Conservation (phyloP, 345 rosid species). For the Pseudoturritis turrita region DNA sequence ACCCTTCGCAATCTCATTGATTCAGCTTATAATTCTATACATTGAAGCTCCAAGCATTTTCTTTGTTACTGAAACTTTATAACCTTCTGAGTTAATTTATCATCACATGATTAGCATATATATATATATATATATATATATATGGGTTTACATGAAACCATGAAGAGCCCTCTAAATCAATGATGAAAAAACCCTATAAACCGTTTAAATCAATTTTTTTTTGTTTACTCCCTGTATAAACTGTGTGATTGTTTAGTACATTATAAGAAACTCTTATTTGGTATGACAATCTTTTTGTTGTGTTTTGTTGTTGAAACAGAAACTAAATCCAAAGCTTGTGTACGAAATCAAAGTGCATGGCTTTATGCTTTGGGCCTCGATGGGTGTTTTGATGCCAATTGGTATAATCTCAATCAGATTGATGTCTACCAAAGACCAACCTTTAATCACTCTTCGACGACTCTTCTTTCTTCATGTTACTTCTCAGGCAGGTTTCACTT, state of each 20-base stretch:
- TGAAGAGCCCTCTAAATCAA: neutral
- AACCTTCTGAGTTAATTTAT: neutral
- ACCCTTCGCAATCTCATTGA: neutral
- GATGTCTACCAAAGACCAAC: slow-evolving; percentile 47
- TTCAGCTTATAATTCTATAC: neutral
- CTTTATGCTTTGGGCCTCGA: slow-evolving; percentile 67
- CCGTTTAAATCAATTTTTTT: neutral
- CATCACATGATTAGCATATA: neutral
- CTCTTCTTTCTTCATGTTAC: slow-evolving; percentile 58
- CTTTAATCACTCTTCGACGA: slow-evolving; percentile 35
- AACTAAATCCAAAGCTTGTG: slow-evolving; percentile 47
- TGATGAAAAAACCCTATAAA: no score
- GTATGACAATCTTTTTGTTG: neutral
- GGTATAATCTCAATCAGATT: slow-evolving; percentile 63
- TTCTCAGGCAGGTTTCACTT: slow-evolving; percentile 54
- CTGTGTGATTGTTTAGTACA: neutral
- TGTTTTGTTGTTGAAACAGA: slow-evolving; percentile 2
- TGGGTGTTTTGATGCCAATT: slow-evolving; percentile 76
- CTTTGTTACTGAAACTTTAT: neutral
- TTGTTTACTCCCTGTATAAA: neutral
- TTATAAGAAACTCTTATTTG: neutral
- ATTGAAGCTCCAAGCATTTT: neutral
- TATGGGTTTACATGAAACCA: neutral
- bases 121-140: no score
- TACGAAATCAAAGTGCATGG: slow-evolving; percentile 68